Conservation (phyloP, 495 filamentous ascomycete species). For the Lichina pygmaea region DNA sequence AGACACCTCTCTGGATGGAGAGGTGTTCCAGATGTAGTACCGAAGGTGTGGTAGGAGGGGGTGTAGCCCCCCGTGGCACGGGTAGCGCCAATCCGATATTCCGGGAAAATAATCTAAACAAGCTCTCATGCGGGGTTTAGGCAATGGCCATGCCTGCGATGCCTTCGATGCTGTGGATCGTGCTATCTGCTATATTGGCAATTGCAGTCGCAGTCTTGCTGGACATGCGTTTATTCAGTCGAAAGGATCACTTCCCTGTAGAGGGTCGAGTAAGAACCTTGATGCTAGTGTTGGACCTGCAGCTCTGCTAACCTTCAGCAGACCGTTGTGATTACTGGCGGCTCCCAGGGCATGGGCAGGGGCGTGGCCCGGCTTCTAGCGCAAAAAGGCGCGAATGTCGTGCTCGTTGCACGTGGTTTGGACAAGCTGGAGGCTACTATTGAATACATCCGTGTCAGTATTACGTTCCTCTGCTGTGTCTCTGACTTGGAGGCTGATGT, state of each 20-base stretch:
- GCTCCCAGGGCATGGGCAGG: slow-evolving; percentile 77
- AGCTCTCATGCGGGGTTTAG: too few relatives aligned
- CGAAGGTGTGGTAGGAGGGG: too few relatives aligned
- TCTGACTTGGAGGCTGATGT: too few relatives aligned
- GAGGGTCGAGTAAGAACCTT: slow-evolving; percentile 37
- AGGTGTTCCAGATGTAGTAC: too few relatives aligned
- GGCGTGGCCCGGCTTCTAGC: slow-evolving; percentile 45
- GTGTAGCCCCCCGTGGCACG: too few relatives aligned
- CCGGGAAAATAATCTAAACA: too few relatives aligned
- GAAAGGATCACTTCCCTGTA: slow-evolving; percentile 54
- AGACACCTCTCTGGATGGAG: too few relatives aligned
- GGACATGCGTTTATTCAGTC: slow-evolving; percentile 39
- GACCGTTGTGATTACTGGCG: slow-evolving; percentile 76
- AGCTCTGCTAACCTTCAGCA: slow-evolving; percentile 9
- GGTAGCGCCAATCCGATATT: too few relatives aligned
- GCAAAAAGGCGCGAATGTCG: slow-evolving; percentile 59
- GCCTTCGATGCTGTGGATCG: background rate
- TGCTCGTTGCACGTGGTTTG: slow-evolving; percentile 56
- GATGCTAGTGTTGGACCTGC: slow-evolving; percentile 7
- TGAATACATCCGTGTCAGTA: slow-evolving; percentile 19
- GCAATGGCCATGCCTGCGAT: too few relatives aligned
- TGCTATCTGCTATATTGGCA: slow-evolving; percentile 7
- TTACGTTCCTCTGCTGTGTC: too few relatives aligned
- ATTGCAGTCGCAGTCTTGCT: slow-evolving; percentile 16
- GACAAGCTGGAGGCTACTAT: slow-evolving; percentile 50